Evolutionary conservation across 2,329 filamentous ascomycete genomes (phyloP), one percentile per base, ranked within the genome.

Genomic region (Fusarium sp.): DNA sequence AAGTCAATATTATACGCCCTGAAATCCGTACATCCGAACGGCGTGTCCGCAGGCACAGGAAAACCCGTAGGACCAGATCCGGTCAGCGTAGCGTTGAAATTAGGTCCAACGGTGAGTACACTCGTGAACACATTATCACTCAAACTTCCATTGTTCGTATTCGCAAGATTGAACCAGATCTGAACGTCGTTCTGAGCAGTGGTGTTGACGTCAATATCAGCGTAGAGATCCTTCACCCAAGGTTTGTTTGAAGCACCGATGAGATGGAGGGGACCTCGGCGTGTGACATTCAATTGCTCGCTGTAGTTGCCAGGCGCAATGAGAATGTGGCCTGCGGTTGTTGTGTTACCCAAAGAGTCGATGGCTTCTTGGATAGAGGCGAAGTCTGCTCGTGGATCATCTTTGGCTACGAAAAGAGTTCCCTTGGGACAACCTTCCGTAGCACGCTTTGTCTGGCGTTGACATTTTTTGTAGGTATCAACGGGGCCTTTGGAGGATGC

Each of bases 1-100:
- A 92, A 89, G 75, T 93, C 87, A 42, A 93, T 81, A 74, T 92
- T 92, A 79, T 93, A 92, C 0, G 86, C 88, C 13, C 90, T 84
- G 78, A 93, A 92, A 76, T 92, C 86, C 1, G 73, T 77, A 75
- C 87, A 90, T 5, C 91, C 91, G 68, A 92, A 91, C 0, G 90
- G 89, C 0, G 90, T 92, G 50, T 83, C 86, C 0, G 79, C 83
- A 0, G 90, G 88, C 0, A 93, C 89, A 0, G 88, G 80, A 73
- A 86, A 90, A 0, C 91, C 91, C 0, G 88, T 90, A 0, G 90
- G 85, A 0, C 91, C 91, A 7, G 85, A 82, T 8, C 91, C 90
- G 0, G 90, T 92, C 27, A 90, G 80, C 15, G 87, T 89, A 13
- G 90, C 85, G 71, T 92, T 87, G 50, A 91, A 83, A 1, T 86